A percentile compares a stretch with the other conserved stretches of the same genome.
These are phyloP conservation scores for Aspergillus brunneoviolaceus DNA, from an alignment of 2,329 filamentous ascomycete species.

Conservation along the genomic window DNA sequence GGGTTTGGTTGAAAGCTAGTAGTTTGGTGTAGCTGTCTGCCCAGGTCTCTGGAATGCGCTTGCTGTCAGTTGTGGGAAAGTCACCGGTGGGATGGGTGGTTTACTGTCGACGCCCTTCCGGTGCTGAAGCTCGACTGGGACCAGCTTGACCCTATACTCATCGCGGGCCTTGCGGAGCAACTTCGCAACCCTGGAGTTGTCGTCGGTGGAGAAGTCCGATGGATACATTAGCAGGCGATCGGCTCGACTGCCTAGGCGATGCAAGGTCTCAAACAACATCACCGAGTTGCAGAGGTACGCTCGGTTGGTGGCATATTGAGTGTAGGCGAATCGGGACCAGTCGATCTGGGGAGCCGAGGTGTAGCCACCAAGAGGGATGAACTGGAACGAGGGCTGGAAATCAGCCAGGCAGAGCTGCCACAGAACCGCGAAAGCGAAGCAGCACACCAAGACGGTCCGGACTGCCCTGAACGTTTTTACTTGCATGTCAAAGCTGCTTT, in stretches of 20 bases:
- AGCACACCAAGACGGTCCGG: too few relatives aligned
- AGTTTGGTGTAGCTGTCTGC: slow-evolving; percentile 64
- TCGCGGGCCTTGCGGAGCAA: slow-evolving; percentile 48
- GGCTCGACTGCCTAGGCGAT: slow-evolving; percentile 28
- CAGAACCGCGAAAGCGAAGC: too few relatives aligned
- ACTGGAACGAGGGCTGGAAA: background rate
- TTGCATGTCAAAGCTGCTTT: too few relatives aligned
- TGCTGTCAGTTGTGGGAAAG: background rate
- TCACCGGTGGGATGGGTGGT: too few relatives aligned
- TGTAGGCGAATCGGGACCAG: slow-evolving; percentile 34
- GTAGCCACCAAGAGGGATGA: too few relatives aligned
- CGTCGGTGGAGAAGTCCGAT: background rate
- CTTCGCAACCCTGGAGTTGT: slow-evolving; percentile 21
- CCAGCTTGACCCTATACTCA: slow-evolving; percentile 48
- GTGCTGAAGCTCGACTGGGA: slow-evolving; percentile 40
- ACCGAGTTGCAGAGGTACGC: slow-evolving; percentile 36
- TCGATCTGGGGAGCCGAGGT: slow-evolving; percentile 7
- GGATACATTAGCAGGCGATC: slow-evolving; percentile 35
- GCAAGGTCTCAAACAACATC: slow-evolving; percentile 35
- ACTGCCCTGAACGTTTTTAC: too few relatives aligned
- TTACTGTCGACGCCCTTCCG: background rate
- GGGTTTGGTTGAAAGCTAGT: slow-evolving; percentile 63
- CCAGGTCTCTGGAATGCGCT: slow-evolving; percentile 50
- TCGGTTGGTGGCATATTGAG: slow-evolving; percentile 32
- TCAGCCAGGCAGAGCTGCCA: too few relatives aligned